A percentile compares a stretch with the other conserved stretches of the same genome.
Conservation (phyloP, 2,329 filamentous ascomycete genomes). For the Aspergillus sp. region DNA sequence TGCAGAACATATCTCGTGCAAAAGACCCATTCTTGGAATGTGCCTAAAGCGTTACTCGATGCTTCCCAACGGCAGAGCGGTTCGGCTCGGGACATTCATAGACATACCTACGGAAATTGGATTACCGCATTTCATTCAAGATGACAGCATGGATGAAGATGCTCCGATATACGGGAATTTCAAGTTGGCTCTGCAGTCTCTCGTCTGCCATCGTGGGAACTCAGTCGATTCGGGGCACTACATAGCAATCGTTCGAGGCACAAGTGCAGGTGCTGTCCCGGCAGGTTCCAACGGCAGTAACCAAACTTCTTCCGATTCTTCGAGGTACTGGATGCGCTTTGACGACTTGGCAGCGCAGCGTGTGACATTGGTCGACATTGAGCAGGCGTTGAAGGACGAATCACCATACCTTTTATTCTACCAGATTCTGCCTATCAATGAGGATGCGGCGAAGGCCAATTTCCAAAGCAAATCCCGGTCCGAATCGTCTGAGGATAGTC, state of each 20-base stretch:
- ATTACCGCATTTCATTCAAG: constrained; percentile 81
- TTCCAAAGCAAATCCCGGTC: constrained; percentile 27
- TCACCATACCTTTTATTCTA: constrained; percentile 95
- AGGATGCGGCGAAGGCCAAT: constrained; percentile 43
- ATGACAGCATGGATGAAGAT: constrained; percentile 60
- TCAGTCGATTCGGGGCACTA: constrained; percentile 88
- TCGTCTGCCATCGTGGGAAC: constrained; percentile 83
- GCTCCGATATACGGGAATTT: constrained; percentile 75
- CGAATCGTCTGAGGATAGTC: constrained; percentile 17
- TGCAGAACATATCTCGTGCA: constrained; percentile 74
- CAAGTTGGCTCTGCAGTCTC: constrained; percentile 81
- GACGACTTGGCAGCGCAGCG: constrained; percentile 73
- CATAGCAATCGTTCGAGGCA: constrained; percentile 71
- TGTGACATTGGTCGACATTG: constrained; percentile 69
- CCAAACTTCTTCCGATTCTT: constrained; percentile 48
- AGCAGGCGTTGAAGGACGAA: constrained; percentile 69
- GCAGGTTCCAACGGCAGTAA: constrained; percentile 19
- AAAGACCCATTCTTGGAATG: constrained; percentile 79
- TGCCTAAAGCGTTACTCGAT: constrained; percentile 86
- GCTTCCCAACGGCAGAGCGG: constrained; percentile 58
- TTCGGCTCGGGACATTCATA: constrained; percentile 70
- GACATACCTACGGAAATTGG: constrained; percentile 82
- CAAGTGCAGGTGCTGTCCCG: constrained; percentile 36
- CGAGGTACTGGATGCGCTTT: constrained; percentile 80
- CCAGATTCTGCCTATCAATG: constrained; percentile 80